phyloP scores from a whole-genome alignment of 2,329 filamentous ascomycete species.

The Talaromyces islandicus region DNA sequence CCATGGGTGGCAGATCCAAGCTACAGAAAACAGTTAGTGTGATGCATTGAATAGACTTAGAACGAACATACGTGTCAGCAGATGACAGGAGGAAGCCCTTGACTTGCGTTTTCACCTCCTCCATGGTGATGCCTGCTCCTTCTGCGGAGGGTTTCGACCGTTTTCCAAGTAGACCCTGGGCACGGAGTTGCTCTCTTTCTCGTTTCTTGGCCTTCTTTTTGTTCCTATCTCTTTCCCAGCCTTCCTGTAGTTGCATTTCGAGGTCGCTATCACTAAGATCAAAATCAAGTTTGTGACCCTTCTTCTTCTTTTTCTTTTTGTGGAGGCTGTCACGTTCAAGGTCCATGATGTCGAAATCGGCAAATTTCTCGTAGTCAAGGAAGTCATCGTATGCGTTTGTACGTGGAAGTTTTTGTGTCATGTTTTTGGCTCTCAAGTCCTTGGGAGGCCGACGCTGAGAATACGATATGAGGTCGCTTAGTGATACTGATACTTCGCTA shows the following conservation, averaged over 20 bases:
- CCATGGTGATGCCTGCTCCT: slow-evolving; percentile 66
- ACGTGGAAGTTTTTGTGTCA: slow-evolving; percentile 41
- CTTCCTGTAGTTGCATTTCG: slow-evolving; percentile 51
- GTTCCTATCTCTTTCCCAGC: slow-evolving; percentile 62
- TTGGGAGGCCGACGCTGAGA: slow-evolving; percentile 2
- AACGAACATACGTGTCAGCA: slow-evolving; percentile 53
- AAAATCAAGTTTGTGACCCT: slow-evolving; percentile 49
- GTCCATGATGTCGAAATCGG: slow-evolving; percentile 80
- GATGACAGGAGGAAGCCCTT: slow-evolving; percentile 61
- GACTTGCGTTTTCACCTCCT: slow-evolving; percentile 68
- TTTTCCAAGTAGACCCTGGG: slow-evolving; percentile 57
- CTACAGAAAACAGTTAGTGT: slow-evolving; percentile 36
- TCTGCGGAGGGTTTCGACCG: slow-evolving; percentile 57
- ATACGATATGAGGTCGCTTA: slow-evolving; percentile 30
- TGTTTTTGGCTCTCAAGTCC: slow-evolving; percentile 9
- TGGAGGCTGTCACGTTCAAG: slow-evolving; percentile 65
- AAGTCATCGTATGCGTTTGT: slow-evolving; percentile 52
- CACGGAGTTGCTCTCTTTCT: slow-evolving; percentile 63
- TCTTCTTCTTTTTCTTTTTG: slow-evolving; percentile 59
- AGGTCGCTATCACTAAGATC: slow-evolving; percentile 63
- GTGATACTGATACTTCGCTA: slow-evolving; percentile 34
- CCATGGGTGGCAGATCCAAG: slow-evolving; percentile 75
- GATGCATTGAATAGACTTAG: background rate
- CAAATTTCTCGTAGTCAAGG: slow-evolving; percentile 54
- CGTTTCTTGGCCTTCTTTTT: slow-evolving; percentile 67